These are phyloP conservation scores for Dovyalis caffra DNA, from an alignment of 345 rosid genomes.

Conservation along the genomic window DNA sequence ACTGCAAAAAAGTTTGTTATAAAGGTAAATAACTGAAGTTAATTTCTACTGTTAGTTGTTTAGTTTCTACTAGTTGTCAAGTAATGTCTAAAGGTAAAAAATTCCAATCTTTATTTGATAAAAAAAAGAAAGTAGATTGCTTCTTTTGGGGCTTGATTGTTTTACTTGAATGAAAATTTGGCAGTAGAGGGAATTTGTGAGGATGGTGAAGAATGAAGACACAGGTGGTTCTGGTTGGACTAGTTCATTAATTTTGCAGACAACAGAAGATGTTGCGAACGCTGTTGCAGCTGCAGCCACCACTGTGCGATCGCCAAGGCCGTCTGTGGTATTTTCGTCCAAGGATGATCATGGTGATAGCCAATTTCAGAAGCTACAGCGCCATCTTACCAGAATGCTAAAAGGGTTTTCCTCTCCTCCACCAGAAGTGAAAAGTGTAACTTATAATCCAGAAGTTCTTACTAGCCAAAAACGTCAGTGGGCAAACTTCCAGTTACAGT, in stretches of 20 bases:
- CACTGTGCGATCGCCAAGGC: constrained; percentile 67
- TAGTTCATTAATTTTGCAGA: constrained; percentile 63
- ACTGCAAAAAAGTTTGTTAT: constrained; percentile 2
- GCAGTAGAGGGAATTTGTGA: constrained; percentile 32
- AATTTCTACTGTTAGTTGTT: not conserved
- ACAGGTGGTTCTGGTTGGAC: constrained; percentile 82
- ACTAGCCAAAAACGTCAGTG: constrained; percentile 97
- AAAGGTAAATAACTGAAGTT: constrained; percentile 19
- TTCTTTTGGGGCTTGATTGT: not conserved
- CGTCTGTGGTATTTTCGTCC: constrained; percentile 76
- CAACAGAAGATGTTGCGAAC: constrained; percentile 74
- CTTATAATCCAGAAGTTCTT: constrained; percentile 89
- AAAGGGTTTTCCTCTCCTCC: constrained; percentile 65
- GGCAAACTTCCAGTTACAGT: constrained; percentile 80
- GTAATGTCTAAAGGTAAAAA: too few relatives aligned
- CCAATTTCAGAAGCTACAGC: constrained; percentile 70
- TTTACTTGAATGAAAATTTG: constrained; percentile 14
- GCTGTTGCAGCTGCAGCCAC: constrained; percentile 85
- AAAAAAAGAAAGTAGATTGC: too few relatives aligned
- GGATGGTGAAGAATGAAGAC: constrained; percentile 69
- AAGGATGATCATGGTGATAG: constrained; percentile 61
- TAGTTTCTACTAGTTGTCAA: not conserved
- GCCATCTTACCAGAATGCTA: constrained; percentile 59
- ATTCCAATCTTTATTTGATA: too few relatives aligned
- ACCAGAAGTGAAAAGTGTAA: constrained; percentile 45